A percentile compares a stretch with the other conserved stretches of the same genome.
phyloP scores from a whole-genome alignment of 306 rosid species.

The Inga leiocalycina region DNA sequence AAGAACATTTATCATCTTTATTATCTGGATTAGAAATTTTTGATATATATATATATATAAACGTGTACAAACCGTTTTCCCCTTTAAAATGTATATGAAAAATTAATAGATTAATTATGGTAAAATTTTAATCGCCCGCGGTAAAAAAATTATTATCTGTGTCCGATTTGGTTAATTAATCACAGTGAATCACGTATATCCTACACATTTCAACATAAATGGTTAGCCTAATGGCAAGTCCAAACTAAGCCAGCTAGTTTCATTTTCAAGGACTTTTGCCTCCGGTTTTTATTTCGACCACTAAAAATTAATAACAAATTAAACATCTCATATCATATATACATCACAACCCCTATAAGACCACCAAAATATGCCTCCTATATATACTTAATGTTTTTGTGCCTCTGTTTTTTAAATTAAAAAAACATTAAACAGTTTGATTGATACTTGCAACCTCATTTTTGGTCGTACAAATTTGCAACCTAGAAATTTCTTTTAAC shows the following conservation, averaged over 20 bases:
- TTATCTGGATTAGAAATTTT: too few species aligned
- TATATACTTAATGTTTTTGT: slow-evolving; percentile 11
- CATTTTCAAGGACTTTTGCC: neutral
- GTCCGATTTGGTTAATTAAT: neutral
- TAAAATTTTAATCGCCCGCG: neutral
- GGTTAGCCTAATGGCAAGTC: neutral
- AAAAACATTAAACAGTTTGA: neutral
- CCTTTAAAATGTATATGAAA: too few species aligned
- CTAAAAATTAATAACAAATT: slow-evolving; percentile 39
- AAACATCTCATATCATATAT: slow-evolving; percentile 27
- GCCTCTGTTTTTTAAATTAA: neutral
- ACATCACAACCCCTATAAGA: slow-evolving; percentile 26
- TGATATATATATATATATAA: neutral
- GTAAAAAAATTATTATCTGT: neutral
- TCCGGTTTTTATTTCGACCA: slow-evolving; percentile 1
- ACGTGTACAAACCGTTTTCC: neutral
- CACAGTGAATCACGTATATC: neutral
- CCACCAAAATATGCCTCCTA: slow-evolving; percentile 37
- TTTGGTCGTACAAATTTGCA: neutral
- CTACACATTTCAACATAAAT: neutral
- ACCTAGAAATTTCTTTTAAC: neutral
- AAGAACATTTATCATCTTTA: too few species aligned
- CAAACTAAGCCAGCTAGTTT: neutral
- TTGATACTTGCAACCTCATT: slow-evolving; percentile 14
- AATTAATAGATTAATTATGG: neutral